A percentile compares a stretch with the other conserved stretches of the same genome.
phyloP scores from a whole-genome alignment of 176 grass and related monocot genomes.

The Oryza glumipatula region DNA sequence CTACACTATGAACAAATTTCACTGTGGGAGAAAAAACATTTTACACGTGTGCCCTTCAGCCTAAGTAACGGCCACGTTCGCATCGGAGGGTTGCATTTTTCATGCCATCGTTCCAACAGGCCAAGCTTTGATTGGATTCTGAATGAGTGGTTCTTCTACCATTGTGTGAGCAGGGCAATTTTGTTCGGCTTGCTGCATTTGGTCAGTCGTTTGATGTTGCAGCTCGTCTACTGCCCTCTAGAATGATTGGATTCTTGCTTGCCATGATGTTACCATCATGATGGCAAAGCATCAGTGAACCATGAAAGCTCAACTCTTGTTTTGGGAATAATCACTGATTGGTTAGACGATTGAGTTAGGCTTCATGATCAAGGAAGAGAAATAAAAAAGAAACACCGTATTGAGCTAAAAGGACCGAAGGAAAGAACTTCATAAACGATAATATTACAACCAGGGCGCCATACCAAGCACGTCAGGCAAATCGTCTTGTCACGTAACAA shows the following conservation, averaged over 20 bases:
- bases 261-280: background rate
- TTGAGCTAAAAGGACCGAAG: no score
- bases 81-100: no score
- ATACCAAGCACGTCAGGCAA: constrained; percentile 18
- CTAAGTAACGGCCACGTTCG: no score
- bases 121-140: no score
- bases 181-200: background rate
- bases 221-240: background rate
- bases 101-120: no score
- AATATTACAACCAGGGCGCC: background rate
- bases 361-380: background rate
- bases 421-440: background rate
- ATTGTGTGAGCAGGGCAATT: background rate
- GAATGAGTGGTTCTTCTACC: background rate
- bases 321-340: background rate
- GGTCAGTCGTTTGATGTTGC: background rate
- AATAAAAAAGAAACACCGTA: background rate
- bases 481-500: background rate
- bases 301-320: background rate
- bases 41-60: no score
- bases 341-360: background rate
- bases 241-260: background rate
- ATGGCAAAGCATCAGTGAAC: background rate
- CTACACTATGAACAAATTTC: no score
- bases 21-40: no score